Evolutionary conservation across 1,284 basidiomycete species (phyloP), one percentile per base, ranked within the genome.

Genomic region (Mycena citricolor): DNA sequence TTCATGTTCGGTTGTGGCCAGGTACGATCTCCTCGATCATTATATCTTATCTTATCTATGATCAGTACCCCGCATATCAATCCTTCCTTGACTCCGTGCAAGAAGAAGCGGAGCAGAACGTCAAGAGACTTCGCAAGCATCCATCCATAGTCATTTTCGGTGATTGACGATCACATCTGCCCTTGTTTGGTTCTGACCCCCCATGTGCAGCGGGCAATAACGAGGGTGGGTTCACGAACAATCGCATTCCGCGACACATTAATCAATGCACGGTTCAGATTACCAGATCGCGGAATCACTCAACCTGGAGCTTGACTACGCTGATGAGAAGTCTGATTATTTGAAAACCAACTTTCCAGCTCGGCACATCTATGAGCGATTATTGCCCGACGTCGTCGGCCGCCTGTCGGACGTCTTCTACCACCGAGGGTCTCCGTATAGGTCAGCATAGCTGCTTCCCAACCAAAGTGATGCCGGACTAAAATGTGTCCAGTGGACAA

Each of bases 151-250:
- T 92, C 33, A 88, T 95, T 51, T 87, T 90, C 57, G 79, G 86
- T 85, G 42, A 46, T 79, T 63, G 8, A 19, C 32, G 30, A 14
- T 21, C 14, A 12, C 34, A 19, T 23, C 44, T 8, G 20, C 19
- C 23, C 29, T 40, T 22, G 25, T 30, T 24, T 29, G 37, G 23
- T 45, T n/a, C n/a, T n/a, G n/a, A n/a, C n/a, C n/a, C n/a, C n/a
- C n/a, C n/a, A n/a, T n/a, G n/a, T n/a, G n/a, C n/a, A 83, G 90
- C 90, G 25, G 91, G 92, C 32, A 94, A 94, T 64, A 94, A 94
- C 60, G 92, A 94, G 70, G 78, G 81, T 85, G 32, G 22, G 58
- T 23, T 30, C 16, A 38, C 10, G 30, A 41, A 8, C 20, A 26
- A 8, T 29, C n/a, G 12, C 13, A 32, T 40, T 37, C 37, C 16